phyloP scores from a whole-genome alignment of 306 rosid genomes.

The Casuarina cunninghamiana region DNA sequence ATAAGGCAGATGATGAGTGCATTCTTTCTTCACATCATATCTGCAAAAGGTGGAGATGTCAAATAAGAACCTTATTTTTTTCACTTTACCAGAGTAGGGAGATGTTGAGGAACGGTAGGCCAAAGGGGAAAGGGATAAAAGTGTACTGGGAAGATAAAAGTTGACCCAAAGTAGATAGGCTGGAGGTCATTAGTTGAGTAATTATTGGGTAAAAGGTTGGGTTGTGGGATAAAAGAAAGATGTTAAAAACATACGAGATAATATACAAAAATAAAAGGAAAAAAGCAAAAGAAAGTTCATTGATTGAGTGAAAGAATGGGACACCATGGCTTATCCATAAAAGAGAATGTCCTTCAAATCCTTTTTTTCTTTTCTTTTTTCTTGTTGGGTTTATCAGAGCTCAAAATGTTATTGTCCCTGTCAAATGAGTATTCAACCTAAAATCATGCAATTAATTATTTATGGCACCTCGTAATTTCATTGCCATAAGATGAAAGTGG shows the following conservation, averaged over 20 bases:
- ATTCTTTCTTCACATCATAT: slow-evolving; percentile 35
- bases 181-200: slow-evolving; percentile 53
- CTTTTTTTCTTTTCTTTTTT: no score
- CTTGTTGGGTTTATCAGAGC: no score
- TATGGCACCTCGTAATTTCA: no score
- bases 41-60: slow-evolving; percentile 46
- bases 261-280: neutral
- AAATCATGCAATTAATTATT: no score
- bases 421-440: no score
- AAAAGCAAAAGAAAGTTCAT: slow-evolving; percentile 18
- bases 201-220: slow-evolving; percentile 65
- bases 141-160: slow-evolving; percentile 37
- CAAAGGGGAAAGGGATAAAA: slow-evolving; percentile 40
- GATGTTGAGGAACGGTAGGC: slow-evolving; percentile 43
- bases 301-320: slow-evolving; percentile 6
- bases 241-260: neutral
- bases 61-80: slow-evolving; percentile 35
- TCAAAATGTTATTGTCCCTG: no score
- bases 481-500: no score
- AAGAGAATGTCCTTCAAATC: neutral
- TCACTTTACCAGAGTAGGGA: slow-evolving; percentile 22
- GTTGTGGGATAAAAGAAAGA: slow-evolving; percentile 40
- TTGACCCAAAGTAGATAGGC: slow-evolving; percentile 30
- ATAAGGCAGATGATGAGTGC: slow-evolving; percentile 33
- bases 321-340: neutral